Conservation (phyloP, 140 eudicot genomes). For the Oenanthe javanica region DNA sequence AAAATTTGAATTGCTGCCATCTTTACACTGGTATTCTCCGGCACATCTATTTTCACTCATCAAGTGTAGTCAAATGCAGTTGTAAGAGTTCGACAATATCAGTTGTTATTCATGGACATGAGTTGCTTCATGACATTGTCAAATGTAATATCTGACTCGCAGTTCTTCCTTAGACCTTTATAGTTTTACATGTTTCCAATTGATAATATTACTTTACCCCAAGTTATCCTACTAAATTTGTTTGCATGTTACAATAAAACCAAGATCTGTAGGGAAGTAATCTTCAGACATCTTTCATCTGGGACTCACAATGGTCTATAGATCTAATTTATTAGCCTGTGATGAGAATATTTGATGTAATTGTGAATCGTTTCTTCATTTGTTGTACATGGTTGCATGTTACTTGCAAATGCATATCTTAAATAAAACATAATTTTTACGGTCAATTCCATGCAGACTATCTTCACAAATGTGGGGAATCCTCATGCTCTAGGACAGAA, state of each 20-base stretch:
- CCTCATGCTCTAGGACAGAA: constrained; percentile 99
- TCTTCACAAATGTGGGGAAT: constrained; percentile 96
- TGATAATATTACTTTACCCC: neutral
- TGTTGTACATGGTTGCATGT: neutral
- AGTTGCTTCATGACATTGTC: neutral
- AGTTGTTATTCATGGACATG: neutral
- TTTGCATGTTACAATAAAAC: neutral
- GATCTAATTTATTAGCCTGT: neutral
- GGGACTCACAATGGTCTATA: neutral
- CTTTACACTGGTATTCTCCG: neutral
- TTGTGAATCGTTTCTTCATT: neutral
- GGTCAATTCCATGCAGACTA: constrained; percentile 47
- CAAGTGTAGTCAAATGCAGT: neutral
- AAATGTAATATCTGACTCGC: neutral
- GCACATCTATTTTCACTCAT: neutral
- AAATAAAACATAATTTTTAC: neutral
- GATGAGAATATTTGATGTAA: neutral
- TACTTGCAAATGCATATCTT: neutral
- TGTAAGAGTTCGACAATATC: neutral
- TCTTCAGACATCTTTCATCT: neutral
- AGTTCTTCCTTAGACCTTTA: neutral
- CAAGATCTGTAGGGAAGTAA: neutral
- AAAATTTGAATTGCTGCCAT: neutral
- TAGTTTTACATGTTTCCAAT: neutral
- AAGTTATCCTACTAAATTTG: neutral